phyloP scores from a whole-genome alignment of 176 grass and related monocot genomes.

The Cenchrus americanus region DNA sequence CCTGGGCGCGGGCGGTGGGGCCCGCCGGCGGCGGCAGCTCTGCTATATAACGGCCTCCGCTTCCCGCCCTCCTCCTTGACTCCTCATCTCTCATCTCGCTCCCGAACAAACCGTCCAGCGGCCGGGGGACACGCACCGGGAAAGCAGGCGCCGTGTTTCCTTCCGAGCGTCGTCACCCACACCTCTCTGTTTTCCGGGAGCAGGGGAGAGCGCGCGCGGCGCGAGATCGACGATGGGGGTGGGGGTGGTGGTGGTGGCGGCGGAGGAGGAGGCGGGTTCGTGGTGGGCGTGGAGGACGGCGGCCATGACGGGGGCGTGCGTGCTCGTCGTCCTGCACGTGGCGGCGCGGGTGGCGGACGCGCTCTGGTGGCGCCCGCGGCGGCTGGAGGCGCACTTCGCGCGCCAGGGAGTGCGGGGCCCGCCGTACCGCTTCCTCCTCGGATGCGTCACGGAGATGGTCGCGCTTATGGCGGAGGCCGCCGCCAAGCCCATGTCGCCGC shows the following conservation, averaged over 20 bases:
- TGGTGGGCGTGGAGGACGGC: slow-evolving; percentile 47
- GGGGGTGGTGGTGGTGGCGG: background rate
- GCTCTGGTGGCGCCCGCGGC: slow-evolving; percentile 77
- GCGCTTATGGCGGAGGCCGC: slow-evolving; percentile 71
- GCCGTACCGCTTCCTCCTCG: slow-evolving; percentile 73
- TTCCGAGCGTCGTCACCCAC: background rate
- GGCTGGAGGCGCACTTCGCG: slow-evolving; percentile 74
- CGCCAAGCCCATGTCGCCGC: slow-evolving; percentile 62
- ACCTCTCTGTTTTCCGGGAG: slow-evolving; percentile 31
- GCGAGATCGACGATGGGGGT: background rate
- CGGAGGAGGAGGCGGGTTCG: background rate
- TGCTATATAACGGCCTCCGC: slow-evolving; percentile 55
- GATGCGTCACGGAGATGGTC: slow-evolving; percentile 83
- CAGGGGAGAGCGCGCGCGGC: background rate
- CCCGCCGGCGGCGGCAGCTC: slow-evolving; percentile 39
- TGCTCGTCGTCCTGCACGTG: slow-evolving; percentile 43
- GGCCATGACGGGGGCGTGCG: slow-evolving; percentile 27
- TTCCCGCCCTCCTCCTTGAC: slow-evolving; percentile 30
- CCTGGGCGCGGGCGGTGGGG: background rate
- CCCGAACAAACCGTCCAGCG: slow-evolving; percentile 11
- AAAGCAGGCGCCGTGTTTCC: slow-evolving; percentile 22
- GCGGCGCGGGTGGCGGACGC: slow-evolving; percentile 58
- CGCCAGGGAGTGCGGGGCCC: slow-evolving; percentile 75
- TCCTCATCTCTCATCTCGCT: slow-evolving; percentile 2
- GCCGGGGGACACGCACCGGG: slow-evolving; percentile 3